Conservation (phyloP, 106 monocot species). For the Acorus gramineus region DNA sequence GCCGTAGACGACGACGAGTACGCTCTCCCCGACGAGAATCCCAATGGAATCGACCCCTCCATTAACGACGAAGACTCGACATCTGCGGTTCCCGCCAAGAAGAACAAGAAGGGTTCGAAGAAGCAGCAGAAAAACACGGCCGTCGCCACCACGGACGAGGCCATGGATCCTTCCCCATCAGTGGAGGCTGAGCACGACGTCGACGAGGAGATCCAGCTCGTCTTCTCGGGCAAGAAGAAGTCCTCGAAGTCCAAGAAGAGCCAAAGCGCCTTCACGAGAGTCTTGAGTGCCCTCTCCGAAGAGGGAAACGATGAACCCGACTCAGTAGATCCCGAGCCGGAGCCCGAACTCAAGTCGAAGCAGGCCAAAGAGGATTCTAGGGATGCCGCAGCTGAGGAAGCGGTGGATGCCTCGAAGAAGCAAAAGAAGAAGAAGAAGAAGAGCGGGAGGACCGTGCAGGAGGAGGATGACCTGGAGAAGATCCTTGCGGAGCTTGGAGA, state of each 20-base stretch:
- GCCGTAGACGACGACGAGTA: constrained; percentile 85
- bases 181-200: background rate
- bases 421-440: constrained; percentile 29
- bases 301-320: no score
- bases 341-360: no score
- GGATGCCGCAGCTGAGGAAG: no score
- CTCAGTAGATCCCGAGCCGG: no score
- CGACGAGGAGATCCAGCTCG: constrained; percentile 15
- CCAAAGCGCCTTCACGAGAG: constrained; percentile 17
- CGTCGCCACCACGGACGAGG: no score
- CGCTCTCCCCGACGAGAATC: constrained; percentile 39
- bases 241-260: constrained; percentile 68
- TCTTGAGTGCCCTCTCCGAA: constrained; percentile 33
- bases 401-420: no score
- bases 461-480: constrained; percentile 13
- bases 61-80: constrained; percentile 12
- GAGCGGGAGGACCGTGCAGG: constrained; percentile 9
- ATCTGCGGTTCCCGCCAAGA: constrained; percentile 12
- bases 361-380: no score
- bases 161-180: background rate
- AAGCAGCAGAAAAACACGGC: no score
- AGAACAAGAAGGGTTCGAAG: constrained; percentile 51
- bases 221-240: constrained; percentile 77
- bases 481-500: no score
- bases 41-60: background rate